Base-by-base conservation (phyloP, 129 eudicot genomes). In the Lactuca saligna region DNA sequence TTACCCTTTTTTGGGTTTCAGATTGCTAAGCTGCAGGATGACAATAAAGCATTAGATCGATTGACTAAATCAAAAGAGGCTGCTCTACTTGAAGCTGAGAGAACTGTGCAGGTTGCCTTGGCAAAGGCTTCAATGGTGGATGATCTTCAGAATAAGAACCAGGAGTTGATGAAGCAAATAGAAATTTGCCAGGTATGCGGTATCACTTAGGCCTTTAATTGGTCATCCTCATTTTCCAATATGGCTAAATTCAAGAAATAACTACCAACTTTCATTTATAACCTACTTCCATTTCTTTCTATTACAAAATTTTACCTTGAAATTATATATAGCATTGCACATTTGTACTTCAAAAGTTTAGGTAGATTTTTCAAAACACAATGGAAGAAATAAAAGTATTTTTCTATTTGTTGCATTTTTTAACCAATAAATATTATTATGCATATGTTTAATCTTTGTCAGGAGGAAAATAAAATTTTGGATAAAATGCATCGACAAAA, bases 101-200 rank as follows among this genome's bases (percentile, higher is more conserved):
- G 95, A 82, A 85, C 92, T 63, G 97, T 91, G 61, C 91, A 91
- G 74, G 87, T 83, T 56, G 97, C 97, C 49, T 64, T 91, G 79
- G 97, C 95, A 5, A 90, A 90, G 80, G 97, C 97, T 54, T 87
- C 97, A 63, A 78, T 90, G 97, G 97, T 90, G 72, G 97, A 90
- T 79, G 95, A 90, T 75, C 87, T 90, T 17, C 97, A 90, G 68
- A 90, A 90, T 71, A 90, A 90, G 75, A 90, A 90, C 73, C 97
- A 90, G 72, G 97, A 91, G 73, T 78, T 91, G 83, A 91, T 91
- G 97, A 91, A 91, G 71, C 97, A 91, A 77, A 91, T 91, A 63
- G 97, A 91, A 78, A 91, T 91, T 59, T 91, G 97, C 78, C 95
- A 87, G 90, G 97, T 87, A 64, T 53, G 42, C 38, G 20, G 20